Conservation (phyloP, 139 green algal species). For the Pleodorina starrii region DNA sequence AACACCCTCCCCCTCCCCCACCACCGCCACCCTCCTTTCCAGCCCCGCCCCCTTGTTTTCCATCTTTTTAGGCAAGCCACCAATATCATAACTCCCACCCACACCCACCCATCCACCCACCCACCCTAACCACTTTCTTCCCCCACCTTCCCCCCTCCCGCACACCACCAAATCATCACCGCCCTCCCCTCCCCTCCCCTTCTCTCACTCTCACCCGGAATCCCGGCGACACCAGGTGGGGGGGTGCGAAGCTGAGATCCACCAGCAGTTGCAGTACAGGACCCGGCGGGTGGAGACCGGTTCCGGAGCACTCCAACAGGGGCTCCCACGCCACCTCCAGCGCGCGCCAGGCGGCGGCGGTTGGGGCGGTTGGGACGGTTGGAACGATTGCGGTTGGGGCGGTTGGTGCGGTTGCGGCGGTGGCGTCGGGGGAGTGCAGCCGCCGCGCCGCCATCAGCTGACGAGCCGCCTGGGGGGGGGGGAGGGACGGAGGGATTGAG, state of each 20-base stretch:
- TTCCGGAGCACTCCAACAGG: neutral
- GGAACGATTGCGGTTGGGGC: neutral
- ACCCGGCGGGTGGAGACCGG: neutral
- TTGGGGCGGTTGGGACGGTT: neutral
- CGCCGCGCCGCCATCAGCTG: neutral
- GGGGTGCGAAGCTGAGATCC: neutral
- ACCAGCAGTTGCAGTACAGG: neutral
- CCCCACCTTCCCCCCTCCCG: neutral
- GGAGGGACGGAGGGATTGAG: too few relatives aligned
- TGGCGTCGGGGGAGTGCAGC: neutral
- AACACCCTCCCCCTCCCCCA: neutral
- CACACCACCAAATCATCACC: neutral
- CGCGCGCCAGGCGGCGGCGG: neutral
- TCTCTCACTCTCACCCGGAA: neutral
- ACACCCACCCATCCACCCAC: neutral
- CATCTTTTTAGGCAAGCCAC: too few relatives aligned
- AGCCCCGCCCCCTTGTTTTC: too few relatives aligned
- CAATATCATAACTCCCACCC: too few relatives aligned
- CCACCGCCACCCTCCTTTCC: too few relatives aligned
- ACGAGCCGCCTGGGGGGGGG: neutral
- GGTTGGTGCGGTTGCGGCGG: neutral
- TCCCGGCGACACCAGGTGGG: neutral
- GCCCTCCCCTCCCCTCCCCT: neutral
- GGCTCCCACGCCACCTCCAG: neutral
- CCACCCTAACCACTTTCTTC: neutral